A percentile compares a stretch with the other conserved stretches of the same genome.
Evolutionary conservation across 2,329 filamentous ascomycete species (phyloP).

Genomic region (Pyrenophora tritici-repentis): DNA sequence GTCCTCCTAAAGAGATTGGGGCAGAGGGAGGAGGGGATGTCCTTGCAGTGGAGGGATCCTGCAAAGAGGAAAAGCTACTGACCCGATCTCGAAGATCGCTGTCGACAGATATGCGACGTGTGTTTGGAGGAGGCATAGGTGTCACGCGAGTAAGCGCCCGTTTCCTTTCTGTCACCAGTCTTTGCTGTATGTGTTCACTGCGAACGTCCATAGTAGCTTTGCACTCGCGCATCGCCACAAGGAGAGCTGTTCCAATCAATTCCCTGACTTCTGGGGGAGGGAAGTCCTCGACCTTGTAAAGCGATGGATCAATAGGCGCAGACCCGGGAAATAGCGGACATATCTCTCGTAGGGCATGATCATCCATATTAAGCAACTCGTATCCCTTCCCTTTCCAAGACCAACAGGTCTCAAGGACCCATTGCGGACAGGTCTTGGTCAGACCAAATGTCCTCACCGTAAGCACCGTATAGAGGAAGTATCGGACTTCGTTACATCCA

Average conservation of each 20-base stretch:
- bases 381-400: slow-evolving; percentile 23
- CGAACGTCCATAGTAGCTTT: too few relatives aligned
- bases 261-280: neutral
- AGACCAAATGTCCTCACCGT: too few relatives aligned
- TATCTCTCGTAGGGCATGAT: slow-evolving; percentile 10
- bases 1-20: too few relatives aligned
- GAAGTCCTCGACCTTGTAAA: neutral
- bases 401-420: slow-evolving; percentile 33
- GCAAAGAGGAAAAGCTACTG: too few relatives aligned
- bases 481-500: slow-evolving; percentile 18
- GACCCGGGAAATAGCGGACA: slow-evolving; percentile 17
- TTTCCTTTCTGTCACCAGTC: too few relatives aligned
- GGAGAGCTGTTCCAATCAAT: slow-evolving; percentile 1
- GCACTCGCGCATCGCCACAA: neutral
- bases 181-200: too few relatives aligned
- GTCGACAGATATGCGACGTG: too few relatives aligned
- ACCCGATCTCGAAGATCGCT: too few relatives aligned
- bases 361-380: slow-evolving; percentile 12
- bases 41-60: too few relatives aligned
- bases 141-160: too few relatives aligned
- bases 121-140: too few relatives aligned
- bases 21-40: too few relatives aligned
- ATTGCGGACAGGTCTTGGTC: slow-evolving; percentile 26
- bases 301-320: slow-evolving; percentile 2
- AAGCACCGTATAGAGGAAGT: slow-evolving; percentile 16